Evolutionary conservation across 768 basidiomycete genomes (phyloP).

Genomic region (Tulasnella sp.): DNA sequence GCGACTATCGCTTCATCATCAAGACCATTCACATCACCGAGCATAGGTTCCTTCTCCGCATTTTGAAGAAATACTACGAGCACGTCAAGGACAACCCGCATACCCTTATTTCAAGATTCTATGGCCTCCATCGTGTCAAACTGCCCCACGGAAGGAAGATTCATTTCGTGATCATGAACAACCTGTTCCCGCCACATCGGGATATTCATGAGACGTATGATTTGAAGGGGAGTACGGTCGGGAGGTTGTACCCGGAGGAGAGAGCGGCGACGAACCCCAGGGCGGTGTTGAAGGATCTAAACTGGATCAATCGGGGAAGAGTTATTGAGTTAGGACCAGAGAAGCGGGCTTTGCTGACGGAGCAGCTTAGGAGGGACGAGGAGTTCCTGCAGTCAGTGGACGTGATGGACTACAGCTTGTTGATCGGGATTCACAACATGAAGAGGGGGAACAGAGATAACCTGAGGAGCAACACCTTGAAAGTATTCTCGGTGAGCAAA

Average conservation of each 20-base stretch:
- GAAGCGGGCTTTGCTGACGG: constrained; percentile 80
- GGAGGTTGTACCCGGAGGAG: constrained; percentile 78
- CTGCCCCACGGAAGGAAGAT: constrained; percentile 89
- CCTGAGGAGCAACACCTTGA: constrained; percentile 78
- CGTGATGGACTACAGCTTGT: constrained; percentile 95
- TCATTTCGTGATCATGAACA: constrained; percentile 99
- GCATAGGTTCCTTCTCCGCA: constrained; percentile 82
- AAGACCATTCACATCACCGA: constrained; percentile 94
- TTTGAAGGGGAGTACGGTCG: constrained; percentile 89
- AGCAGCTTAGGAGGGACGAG: constrained; percentile 80
- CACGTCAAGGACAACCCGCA: constrained; percentile 89
- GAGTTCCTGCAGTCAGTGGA: constrained; percentile 71
- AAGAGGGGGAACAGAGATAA: constrained; percentile 86
- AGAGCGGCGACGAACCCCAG: constrained; percentile 65
- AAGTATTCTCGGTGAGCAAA: constrained; percentile 72
- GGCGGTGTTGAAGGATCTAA: constrained; percentile 90
- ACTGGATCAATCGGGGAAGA: constrained; percentile 80
- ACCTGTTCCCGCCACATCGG: constrained; percentile 93
- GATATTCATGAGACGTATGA: constrained; percentile 98
- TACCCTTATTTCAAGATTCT: constrained; percentile 87
- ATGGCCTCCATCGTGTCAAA: constrained; percentile 95
- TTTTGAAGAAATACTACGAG: constrained; percentile 72
- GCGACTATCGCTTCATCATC: constrained; percentile 99
- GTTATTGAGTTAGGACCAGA: constrained; percentile 89
- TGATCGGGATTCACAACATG: constrained; percentile 92